phyloP scores from a whole-genome alignment of 1,139 yeast genomes.

The Blastobotrys arbuscula region DNA sequence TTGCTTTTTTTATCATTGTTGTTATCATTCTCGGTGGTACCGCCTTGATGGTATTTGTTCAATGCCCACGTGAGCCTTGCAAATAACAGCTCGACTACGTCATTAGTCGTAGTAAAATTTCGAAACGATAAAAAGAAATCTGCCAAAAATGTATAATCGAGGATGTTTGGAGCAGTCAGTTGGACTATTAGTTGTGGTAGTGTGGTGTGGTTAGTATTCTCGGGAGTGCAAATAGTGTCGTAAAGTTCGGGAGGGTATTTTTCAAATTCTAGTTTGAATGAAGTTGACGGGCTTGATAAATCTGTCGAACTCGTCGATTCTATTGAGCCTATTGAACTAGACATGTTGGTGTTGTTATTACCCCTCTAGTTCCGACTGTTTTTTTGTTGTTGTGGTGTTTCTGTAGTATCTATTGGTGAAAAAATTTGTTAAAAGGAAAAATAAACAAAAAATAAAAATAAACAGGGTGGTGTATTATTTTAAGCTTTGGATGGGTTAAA shows the following conservation, averaged over 20 bases:
- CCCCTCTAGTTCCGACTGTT: too few species aligned
- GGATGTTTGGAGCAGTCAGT: constrained; percentile 69
- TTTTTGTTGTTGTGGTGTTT: not conserved
- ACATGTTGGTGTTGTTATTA: too few species aligned
- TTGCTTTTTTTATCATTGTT: constrained; percentile 2
- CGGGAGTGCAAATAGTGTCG: constrained; percentile 1
- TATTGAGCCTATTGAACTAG: not conserved
- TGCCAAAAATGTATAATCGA: constrained; percentile 71
- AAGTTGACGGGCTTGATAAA: not conserved
- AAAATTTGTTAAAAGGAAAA: not conserved
- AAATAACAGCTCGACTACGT: constrained; percentile 55
- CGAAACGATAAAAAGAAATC: constrained; percentile 86
- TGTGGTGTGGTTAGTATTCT: not conserved
- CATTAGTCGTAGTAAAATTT: constrained; percentile 53
- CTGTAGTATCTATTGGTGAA: not conserved
- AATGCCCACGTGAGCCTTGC: constrained; percentile 73
- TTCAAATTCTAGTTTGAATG: not conserved
- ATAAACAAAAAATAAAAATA: not conserved
- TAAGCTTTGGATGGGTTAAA: too few species aligned
- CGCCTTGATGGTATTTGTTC: constrained; percentile 10
- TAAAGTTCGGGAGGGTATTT: constrained; percentile 10
- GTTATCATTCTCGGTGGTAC: not conserved
- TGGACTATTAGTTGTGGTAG: constrained; percentile 50
- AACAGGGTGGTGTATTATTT: too few species aligned
- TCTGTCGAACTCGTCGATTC: not conserved